These are phyloP conservation scores for Pleurotus platypus DNA, from an alignment of 768 basidiomycete genomes.

Conservation along the genomic window DNA sequence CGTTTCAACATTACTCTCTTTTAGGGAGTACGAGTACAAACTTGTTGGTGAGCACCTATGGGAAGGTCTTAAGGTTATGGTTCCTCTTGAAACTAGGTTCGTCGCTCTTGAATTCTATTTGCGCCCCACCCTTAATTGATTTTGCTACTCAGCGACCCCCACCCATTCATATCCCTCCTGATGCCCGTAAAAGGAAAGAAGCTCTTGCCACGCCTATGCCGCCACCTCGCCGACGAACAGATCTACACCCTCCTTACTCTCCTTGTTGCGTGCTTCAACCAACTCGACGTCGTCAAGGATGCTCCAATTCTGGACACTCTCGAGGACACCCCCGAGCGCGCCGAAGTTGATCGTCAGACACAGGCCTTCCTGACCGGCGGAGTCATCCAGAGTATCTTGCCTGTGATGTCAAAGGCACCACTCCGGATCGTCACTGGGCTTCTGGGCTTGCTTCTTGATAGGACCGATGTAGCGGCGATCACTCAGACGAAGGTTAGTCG, in stretches of 20 bases:
- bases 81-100: constrained; percentile 93
- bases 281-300: constrained; percentile 85
- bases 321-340: constrained; percentile 56
- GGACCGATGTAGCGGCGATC: constrained; percentile 69
- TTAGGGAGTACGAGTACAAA: constrained; percentile 58
- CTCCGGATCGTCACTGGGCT: constrained; percentile 84
- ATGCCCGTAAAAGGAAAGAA: constrained; percentile 89
- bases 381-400: constrained; percentile 83
- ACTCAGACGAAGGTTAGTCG: constrained; percentile 74
- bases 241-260: constrained; percentile 88
- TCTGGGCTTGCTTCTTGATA: constrained; percentile 76
- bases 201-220: constrained; percentile 82
- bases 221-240: constrained; percentile 74
- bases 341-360: constrained; percentile 83
- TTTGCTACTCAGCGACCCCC: constrained; percentile 63
- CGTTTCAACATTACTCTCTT: neutral
- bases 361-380: constrained; percentile 77
- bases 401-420: constrained; percentile 74
- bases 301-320: constrained; percentile 69
- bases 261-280: constrained; percentile 89
- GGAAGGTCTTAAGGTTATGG: constrained; percentile 80
- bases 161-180: constrained; percentile 94
- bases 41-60: constrained; percentile 69
- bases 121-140: neutral
- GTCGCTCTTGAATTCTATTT: neutral